These are phyloP conservation scores for Alternaria triticina DNA, from an alignment of 2,329 filamentous ascomycete genomes.

Conservation along the genomic window DNA sequence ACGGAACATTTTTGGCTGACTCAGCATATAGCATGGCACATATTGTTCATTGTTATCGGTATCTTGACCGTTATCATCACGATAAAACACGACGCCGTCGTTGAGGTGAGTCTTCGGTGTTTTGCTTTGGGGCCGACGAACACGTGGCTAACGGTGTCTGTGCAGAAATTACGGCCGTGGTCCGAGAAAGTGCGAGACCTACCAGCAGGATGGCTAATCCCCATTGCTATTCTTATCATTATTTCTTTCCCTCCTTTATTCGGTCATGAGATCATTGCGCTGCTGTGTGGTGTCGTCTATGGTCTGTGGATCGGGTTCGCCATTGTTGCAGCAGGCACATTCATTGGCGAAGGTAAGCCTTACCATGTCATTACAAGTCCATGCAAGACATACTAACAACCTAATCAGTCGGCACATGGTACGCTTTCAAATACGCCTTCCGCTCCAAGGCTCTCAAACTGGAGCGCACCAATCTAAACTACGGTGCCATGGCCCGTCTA, in stretches of 20 bases:
- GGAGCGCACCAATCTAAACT: constrained; percentile 46
- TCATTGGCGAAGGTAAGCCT: constrained; percentile 42
- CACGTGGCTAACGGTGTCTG: constrained; percentile 12
- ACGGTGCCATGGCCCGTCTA: constrained; percentile 44
- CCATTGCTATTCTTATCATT: constrained; percentile 41
- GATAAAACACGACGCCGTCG: constrained; percentile 40
- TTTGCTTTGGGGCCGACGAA: neutral
- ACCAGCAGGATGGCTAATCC: constrained; percentile 45
- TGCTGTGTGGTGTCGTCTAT: constrained; percentile 45
- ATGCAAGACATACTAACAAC: constrained; percentile 13
- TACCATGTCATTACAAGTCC: neutral
- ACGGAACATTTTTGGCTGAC: constrained; percentile 9
- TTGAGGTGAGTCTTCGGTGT: constrained; percentile 28
- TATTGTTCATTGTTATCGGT: constrained; percentile 35
- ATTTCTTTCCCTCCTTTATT: constrained; percentile 47
- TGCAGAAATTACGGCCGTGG: constrained; percentile 42
- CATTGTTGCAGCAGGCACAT: constrained; percentile 43
- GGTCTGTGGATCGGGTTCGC: constrained; percentile 45
- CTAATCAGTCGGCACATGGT: constrained; percentile 43
- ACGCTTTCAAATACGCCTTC: constrained; percentile 42
- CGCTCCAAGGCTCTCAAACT: constrained; percentile 39
- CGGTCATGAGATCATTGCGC: constrained; percentile 42
- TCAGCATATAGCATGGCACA: constrained; percentile 36
- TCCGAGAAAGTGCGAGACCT: constrained; percentile 44
- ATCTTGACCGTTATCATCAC: constrained; percentile 38